Evolutionary conservation across 2,329 filamentous ascomycete genomes (phyloP).

Genomic region (Botryotinia narcissicola): DNA sequence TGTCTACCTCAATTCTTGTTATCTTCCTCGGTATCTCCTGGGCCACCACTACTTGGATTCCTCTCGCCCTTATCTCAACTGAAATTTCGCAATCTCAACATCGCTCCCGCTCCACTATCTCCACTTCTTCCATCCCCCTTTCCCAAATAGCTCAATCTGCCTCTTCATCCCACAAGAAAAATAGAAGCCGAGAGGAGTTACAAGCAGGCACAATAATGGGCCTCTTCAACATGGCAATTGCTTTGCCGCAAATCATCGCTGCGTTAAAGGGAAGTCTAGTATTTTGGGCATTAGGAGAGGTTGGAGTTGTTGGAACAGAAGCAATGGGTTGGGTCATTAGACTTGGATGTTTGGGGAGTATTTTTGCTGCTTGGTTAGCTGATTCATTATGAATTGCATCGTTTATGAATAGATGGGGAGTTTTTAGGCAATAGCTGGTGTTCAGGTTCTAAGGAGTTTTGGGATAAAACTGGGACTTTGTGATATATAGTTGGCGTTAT

Average conservation of each 20-base stretch:
- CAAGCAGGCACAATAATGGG: constrained; percentile 21
- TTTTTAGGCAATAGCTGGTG: background rate
- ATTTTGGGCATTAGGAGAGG: constrained; percentile 9
- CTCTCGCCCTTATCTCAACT: constrained; percentile 17
- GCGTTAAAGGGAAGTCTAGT: constrained; percentile 13
- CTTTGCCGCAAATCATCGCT: constrained; percentile 18
- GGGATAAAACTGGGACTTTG: background rate
- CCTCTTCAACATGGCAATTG: constrained; percentile 22
- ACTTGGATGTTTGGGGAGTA: constrained; percentile 9
- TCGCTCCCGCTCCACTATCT: background rate
- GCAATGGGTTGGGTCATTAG: constrained; percentile 20
- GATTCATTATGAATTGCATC: background rate
- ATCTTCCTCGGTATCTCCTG: constrained; percentile 19
- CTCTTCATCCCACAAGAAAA: background rate
- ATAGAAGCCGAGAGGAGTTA: background rate
- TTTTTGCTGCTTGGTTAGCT: constrained; percentile 12
- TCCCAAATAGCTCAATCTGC: background rate
- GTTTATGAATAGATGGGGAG: background rate
- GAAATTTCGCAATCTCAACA: constrained; percentile 15
- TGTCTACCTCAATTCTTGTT: constrained; percentile 7
- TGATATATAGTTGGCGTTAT: background rate
- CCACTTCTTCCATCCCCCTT: background rate
- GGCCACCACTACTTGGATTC: constrained; percentile 19
- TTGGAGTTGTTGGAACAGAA: constrained; percentile 9
- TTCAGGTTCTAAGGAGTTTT: background rate